Evolutionary conservation across 345 rosid genomes (phyloP).

Genomic region (Kernera saxatilis): DNA sequence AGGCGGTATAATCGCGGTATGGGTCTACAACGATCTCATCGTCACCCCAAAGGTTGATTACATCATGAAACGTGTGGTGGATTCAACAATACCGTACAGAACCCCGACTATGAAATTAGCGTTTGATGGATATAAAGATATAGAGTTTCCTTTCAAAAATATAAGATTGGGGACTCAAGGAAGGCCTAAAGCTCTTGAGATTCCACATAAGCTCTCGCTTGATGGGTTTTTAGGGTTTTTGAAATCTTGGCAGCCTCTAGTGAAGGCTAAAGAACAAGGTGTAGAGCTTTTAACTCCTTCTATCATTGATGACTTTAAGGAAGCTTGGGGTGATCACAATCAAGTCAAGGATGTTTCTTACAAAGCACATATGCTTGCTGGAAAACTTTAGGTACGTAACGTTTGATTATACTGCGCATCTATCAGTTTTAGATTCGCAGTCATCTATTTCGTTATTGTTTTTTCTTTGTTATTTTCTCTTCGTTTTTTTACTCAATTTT

Average conservation of each 20-base stretch:
- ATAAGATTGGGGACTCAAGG: conserved; percentile 51
- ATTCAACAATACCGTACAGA: conserved; percentile 44
- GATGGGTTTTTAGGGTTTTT: conserved; percentile 42
- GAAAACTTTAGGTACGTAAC: conserved; percentile 23
- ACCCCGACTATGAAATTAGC: conserved; percentile 14
- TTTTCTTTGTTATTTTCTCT: background rate
- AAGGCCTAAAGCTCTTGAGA: conserved; percentile 39
- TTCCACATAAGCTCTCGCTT: conserved; percentile 44
- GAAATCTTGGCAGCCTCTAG: conserved; percentile 41
- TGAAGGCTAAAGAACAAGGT: conserved; percentile 45
- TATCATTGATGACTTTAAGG: conserved; percentile 35
- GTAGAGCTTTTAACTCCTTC: conserved; percentile 43
- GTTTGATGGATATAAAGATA: conserved; percentile 38
- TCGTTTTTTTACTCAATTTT: too few relatives aligned
- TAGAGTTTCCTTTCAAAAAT: conserved; percentile 54
- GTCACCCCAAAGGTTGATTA: conserved; percentile 39
- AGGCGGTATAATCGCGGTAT: conserved; percentile 42
- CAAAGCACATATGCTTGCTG: conserved; percentile 53
- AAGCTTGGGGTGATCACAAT: conserved; percentile 47
- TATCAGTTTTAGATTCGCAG: too few relatives aligned
- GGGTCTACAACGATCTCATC: conserved; percentile 44
- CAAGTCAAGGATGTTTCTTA: conserved; percentile 35
- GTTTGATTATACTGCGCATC: too few relatives aligned
- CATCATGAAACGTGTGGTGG: conserved; percentile 35
- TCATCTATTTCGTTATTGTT: too few relatives aligned